Evolutionary conservation across 2,329 filamentous ascomycete genomes (phyloP).

Genomic region (Aspergillus sp.): DNA sequence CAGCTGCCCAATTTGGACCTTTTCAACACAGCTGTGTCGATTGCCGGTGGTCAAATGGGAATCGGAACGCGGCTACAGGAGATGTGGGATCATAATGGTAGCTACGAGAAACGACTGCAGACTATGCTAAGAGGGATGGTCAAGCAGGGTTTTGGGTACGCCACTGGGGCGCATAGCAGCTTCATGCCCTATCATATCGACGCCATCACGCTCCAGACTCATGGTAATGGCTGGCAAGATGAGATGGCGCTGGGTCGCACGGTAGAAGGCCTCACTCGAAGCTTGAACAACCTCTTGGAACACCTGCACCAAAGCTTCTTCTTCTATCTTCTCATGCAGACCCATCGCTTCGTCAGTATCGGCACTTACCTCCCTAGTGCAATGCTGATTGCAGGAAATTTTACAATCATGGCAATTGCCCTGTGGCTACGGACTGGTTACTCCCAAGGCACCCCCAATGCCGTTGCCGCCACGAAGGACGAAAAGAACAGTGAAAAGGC

Average conservation of each 20-base stretch:
- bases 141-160: constrained; percentile 85
- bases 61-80: constrained; percentile 82
- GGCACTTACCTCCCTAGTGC: constrained; percentile 95
- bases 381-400: constrained; percentile 95
- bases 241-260: constrained; percentile 94
- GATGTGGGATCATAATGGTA: constrained; percentile 77
- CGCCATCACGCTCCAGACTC: constrained; percentile 88
- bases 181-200: constrained; percentile 99
- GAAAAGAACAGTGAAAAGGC: constrained; percentile 34
- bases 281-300: constrained; percentile 93
- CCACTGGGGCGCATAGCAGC: constrained; percentile 87
- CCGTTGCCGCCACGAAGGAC: constrained; percentile 34
- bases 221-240: constrained; percentile 92
- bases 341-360: constrained; percentile 93
- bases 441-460: constrained; percentile 32
- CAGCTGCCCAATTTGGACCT: constrained; percentile 94
- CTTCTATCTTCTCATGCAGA: constrained; percentile 93
- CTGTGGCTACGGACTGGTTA: constrained; percentile 91
- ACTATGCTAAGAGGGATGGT: constrained; percentile 94
- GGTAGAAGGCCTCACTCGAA: constrained; percentile 87
- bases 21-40: constrained; percentile 88
- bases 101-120: constrained; percentile 77
- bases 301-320: constrained; percentile 99
- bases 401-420: constrained; percentile 91
- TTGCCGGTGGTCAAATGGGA: constrained; percentile 90